Percentiles rank a stretch among this genome's conserved stretches.
These are phyloP conservation scores for Pterocarpus santalinus DNA, from an alignment of 306 rosid genomes.

Conservation along the genomic window DNA sequence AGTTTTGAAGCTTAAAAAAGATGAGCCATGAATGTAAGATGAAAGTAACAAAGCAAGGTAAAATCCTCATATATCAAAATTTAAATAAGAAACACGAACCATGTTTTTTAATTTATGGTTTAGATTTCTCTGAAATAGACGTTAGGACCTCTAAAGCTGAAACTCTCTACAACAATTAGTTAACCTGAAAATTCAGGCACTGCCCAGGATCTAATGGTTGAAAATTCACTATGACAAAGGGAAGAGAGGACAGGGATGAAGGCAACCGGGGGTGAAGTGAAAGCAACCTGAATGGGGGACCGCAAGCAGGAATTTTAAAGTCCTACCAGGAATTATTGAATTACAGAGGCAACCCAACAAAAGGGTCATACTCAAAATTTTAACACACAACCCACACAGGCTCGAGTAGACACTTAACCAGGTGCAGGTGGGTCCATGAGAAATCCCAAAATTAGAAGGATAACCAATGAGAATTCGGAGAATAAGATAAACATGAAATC, in stretches of 20 bases:
- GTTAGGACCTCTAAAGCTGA: constrained; percentile 26
- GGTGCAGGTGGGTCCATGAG: constrained; percentile 53
- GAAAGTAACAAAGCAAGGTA: not conserved
- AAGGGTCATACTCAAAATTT: constrained; percentile 57
- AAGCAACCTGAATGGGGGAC: constrained; percentile 63
- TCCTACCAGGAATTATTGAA: constrained; percentile 52
- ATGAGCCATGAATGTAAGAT: constrained; percentile 15
- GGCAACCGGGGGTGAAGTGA: constrained; percentile 45
- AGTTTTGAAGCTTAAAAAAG: constrained; percentile 16
- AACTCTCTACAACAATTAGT: not conserved
- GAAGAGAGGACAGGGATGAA: constrained; percentile 35
- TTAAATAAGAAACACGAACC: constrained; percentile 17
- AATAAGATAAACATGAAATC: constrained; percentile 63
- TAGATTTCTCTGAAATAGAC: constrained; percentile 28
- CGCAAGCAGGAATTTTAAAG: constrained; percentile 52
- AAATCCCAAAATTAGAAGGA: constrained; percentile 56
- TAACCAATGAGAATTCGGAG: constrained; percentile 66
- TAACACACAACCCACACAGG: constrained; percentile 26
- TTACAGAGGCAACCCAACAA: constrained; percentile 52
- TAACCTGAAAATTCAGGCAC: constrained; percentile 22
- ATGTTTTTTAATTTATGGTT: constrained; percentile 9
- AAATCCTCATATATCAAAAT: constrained; percentile 20
- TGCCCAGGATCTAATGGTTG: constrained; percentile 43
- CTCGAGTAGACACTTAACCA: constrained; percentile 27
- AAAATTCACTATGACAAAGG: constrained; percentile 36